Percentiles rank a stretch among this genome's conserved stretches.
Conservation (phyloP, 2,329 filamentous ascomycete genomes). For the Cladosporium sp. region DNA sequence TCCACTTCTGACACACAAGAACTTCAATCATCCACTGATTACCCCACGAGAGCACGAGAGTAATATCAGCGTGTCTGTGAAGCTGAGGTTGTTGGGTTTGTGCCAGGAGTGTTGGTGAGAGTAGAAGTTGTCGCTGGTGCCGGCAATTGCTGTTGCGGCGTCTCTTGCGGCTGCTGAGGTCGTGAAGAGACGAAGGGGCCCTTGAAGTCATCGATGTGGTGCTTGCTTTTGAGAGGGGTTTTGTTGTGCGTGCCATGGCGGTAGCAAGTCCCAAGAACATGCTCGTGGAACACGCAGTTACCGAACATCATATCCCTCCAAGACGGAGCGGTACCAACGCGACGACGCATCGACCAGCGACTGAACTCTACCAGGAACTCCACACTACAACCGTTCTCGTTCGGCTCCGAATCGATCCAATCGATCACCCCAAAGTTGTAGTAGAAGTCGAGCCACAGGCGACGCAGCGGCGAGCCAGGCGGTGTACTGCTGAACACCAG, state of each 20-base stretch:
- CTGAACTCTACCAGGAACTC: constrained; percentile 17
- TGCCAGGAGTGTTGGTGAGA: no score
- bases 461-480: constrained; percentile 12
- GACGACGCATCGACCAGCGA: background rate
- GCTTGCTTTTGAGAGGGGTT: no score
- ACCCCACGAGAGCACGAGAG: no score
- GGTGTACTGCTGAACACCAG: constrained; percentile 18
- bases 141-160: no score
- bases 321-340: background rate
- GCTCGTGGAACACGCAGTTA: background rate
- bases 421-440: constrained; percentile 5
- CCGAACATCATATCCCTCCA: background rate
- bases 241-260: background rate
- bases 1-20: no score
- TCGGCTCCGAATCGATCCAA: background rate
- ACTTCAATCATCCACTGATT: no score
- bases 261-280: background rate
- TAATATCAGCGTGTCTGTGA: no score
- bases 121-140: no score
- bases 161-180: no score
- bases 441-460: constrained; percentile 20
- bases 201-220: no score
- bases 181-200: no score
- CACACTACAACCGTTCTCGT: background rate
- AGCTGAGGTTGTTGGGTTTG: no score